Percentiles rank a stretch among this genome's conserved stretches.
Conservation (phyloP, 2,329 filamentous ascomycete genomes). For the Neofusicoccum ribis region DNA sequence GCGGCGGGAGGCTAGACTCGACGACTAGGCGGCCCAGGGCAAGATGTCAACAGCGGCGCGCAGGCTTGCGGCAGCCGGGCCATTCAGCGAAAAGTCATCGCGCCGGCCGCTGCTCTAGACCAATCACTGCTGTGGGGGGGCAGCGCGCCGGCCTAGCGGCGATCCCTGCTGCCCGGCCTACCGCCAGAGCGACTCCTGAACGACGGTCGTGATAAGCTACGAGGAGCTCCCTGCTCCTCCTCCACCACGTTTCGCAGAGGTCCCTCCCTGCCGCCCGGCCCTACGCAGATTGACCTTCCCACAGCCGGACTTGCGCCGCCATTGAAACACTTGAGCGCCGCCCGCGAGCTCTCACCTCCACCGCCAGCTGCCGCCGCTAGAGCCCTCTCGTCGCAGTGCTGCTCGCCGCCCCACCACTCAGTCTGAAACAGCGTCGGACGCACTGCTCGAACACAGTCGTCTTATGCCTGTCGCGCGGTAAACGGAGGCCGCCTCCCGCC, state of each 20-base stretch:
- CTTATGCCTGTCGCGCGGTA: slow-evolving; percentile 17
- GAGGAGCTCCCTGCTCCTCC: slow-evolving; percentile 1
- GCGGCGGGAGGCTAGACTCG: background rate
- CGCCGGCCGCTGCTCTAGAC: background rate
- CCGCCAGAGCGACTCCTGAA: slow-evolving; percentile 18
- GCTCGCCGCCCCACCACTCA: slow-evolving; percentile 2
- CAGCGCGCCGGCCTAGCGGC: slow-evolving; percentile 13
- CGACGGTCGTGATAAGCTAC: slow-evolving; percentile 11
- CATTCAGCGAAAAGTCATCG: background rate
- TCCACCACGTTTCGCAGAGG: slow-evolving; percentile 3
- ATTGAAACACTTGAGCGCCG: background rate
- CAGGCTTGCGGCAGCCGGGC: background rate
- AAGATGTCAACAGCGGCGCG: slow-evolving; percentile 3
- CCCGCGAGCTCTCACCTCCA: background rate
- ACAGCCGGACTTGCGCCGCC: background rate
- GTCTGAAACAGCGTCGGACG: slow-evolving; percentile 12
- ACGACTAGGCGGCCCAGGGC: background rate
- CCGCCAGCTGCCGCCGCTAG: background rate
- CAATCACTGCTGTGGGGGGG: slow-evolving; percentile 10
- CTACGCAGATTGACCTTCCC: background rate
- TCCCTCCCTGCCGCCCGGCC: slow-evolving; percentile 4
- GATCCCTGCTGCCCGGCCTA: slow-evolving; percentile 13
- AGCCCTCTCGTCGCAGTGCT: background rate
- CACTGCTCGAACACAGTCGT: slow-evolving; percentile 8
- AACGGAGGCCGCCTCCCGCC: slow-evolving; percentile 14